Conservation (phyloP, 345 rosid genomes). For the Sapria himalayana region DNA sequence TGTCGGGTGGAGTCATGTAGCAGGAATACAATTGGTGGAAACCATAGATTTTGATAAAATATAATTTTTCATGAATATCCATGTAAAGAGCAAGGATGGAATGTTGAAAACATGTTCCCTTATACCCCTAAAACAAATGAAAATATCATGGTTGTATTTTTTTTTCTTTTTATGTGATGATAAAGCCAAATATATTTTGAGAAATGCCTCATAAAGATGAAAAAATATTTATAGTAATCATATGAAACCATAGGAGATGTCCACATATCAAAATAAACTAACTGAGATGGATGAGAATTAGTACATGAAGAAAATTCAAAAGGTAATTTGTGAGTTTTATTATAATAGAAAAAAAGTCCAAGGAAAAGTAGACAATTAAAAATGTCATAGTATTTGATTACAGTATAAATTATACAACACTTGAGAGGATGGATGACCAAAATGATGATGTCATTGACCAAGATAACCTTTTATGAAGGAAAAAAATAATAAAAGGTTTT, state of each 20-base stretch:
- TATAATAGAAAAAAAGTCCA: not conserved
- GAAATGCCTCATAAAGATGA: no score
- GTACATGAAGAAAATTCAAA: not conserved
- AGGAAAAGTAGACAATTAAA: not conserved
- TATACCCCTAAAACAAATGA: not conserved
- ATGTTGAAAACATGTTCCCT: not conserved
- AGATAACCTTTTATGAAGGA: not conserved
- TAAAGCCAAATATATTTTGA: no score
- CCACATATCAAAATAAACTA: not conserved
- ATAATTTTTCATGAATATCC: not conserved
- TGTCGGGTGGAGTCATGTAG: not conserved
- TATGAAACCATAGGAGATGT: not conserved
- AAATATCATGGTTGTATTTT: not conserved
- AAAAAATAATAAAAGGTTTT: not conserved
- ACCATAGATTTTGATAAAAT: not conserved
- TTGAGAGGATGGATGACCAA: not conserved
- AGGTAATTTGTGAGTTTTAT: not conserved
- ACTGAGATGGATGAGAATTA: not conserved
- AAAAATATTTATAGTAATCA: conserved; percentile 1
- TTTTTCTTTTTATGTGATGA: not conserved
- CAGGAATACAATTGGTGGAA: not conserved
- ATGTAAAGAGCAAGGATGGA: not conserved
- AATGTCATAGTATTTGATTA: not conserved
- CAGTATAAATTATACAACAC: not conserved
- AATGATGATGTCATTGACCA: not conserved